These are phyloP conservation scores for Stipa capillata DNA, from an alignment of 176 grass and related monocot species.

Conservation along the genomic window DNA sequence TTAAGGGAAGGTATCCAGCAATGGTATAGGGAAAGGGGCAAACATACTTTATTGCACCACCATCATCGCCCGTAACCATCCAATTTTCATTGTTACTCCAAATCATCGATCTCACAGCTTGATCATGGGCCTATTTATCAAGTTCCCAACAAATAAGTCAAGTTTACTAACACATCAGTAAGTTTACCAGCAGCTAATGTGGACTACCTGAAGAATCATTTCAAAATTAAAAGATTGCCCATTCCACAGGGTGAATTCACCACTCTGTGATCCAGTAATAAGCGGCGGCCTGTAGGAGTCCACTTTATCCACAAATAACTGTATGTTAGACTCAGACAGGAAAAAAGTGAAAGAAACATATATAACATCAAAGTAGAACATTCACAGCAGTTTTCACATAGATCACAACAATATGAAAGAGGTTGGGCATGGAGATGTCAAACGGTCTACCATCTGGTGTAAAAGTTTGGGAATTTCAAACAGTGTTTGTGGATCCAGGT, in stretches of 20 bases:
- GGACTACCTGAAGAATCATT: constrained; percentile 99
- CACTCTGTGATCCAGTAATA: constrained; percentile 96
- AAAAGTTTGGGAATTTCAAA: background rate
- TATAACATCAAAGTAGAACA: background rate
- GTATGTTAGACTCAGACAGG: constrained; percentile 9
- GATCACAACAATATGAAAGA: background rate
- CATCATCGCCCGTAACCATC: constrained; percentile 99
- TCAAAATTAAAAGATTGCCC: constrained; percentile 99
- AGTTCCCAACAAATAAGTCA: constrained; percentile 21
- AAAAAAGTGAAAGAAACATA: background rate
- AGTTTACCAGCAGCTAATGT: background rate
- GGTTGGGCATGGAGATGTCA: background rate
- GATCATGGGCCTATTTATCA: constrained; percentile 75
- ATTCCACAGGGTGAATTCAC: constrained; percentile 99
- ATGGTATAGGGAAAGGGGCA: background rate
- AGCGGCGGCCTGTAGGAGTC: constrained; percentile 95
- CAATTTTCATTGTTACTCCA: constrained; percentile 99
- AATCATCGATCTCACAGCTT: constrained; percentile 98
- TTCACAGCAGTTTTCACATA: background rate
- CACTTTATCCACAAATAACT: constrained; percentile 63
- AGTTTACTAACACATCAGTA: background rate
- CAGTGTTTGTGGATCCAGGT: background rate
- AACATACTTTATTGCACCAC: constrained; percentile 91
- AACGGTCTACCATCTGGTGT: background rate
- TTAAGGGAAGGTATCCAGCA: background rate